These are phyloP conservation scores for Picochlorum costavermella DNA, from an alignment of 139 green algal genomes.

Conservation along the genomic window DNA sequence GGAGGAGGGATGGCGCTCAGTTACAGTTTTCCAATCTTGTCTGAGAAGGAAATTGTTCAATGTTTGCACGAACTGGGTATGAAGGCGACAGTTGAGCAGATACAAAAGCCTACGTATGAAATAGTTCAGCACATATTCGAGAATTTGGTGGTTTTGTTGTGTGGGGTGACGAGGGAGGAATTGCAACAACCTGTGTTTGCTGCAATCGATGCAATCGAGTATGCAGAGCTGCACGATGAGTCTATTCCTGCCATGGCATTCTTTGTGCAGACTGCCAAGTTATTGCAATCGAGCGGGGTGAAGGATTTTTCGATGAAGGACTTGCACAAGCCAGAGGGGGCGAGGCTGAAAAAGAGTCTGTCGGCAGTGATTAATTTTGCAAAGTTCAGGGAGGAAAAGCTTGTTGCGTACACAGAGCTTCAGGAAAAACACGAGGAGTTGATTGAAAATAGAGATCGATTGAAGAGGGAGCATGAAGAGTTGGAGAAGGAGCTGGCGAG, in stretches of 20 bases:
- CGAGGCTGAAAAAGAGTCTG: constrained; percentile 63
- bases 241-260: constrained; percentile 75
- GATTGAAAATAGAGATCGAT: constrained; percentile 29
- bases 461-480: constrained; percentile 34
- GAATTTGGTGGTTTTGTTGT: constrained; percentile 59
- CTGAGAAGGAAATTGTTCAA: constrained; percentile 64
- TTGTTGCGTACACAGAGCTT: constrained; percentile 56
- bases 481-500: constrained; percentile 46
- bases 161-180: constrained; percentile 71
- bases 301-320: constrained; percentile 80
- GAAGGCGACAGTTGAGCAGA: constrained; percentile 40
- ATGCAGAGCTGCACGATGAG: constrained; percentile 89
- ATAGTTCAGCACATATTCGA: constrained; percentile 66
- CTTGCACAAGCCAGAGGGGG: constrained; percentile 78
- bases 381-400: constrained; percentile 89
- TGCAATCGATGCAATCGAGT: constrained; percentile 78
- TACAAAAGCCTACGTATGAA: constrained; percentile 75
- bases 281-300: constrained; percentile 67
- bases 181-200: constrained; percentile 77
- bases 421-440: constrained; percentile 35
- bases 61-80: constrained; percentile 81
- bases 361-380: constrained; percentile 92
- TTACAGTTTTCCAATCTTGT: constrained; percentile 70
- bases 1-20: constrained; percentile 36
- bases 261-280: constrained; percentile 44